phyloP scores from a whole-genome alignment of 495 filamentous ascomycete species.

The Neurospora sp. region DNA sequence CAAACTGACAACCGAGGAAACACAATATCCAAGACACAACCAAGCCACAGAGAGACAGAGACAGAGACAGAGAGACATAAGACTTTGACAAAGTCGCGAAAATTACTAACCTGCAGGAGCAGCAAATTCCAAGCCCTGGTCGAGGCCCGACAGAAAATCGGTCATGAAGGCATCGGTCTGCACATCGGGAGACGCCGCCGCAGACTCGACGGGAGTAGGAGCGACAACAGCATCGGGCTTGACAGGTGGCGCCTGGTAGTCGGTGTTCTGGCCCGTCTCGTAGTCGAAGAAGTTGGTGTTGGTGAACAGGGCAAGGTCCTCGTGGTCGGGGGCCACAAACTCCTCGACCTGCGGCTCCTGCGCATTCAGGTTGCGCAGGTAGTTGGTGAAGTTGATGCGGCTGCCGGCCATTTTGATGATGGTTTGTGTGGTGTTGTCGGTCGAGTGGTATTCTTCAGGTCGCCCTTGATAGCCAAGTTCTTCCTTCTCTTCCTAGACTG shows the following conservation, averaged over 20 bases:
- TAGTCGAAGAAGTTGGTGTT: constrained; percentile 93
- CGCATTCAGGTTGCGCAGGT: constrained; percentile 78
- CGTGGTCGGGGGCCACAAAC: constrained; percentile 48
- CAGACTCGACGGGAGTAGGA: constrained; percentile 5
- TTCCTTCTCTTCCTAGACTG: neutral
- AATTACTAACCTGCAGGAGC: neutral
- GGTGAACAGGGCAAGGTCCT: constrained; percentile 81
- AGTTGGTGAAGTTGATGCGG: constrained; percentile 70
- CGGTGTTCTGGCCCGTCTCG: constrained; percentile 41
- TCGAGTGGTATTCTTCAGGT: neutral
- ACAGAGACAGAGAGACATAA: neutral
- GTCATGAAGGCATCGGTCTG: constrained; percentile 25
- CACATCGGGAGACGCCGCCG: constrained; percentile 22
- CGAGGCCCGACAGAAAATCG: constrained; percentile 29
- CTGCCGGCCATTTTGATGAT: neutral
- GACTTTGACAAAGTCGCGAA: constrained; percentile 3
- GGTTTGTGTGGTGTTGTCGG: neutral
- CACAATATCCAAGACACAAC: neutral
- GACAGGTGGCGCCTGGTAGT: constrained; percentile 27
- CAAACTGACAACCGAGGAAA: neutral
- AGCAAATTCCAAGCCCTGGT: constrained; percentile 1
- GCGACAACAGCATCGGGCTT: constrained; percentile 25
- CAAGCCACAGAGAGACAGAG: neutral
- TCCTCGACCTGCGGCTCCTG: constrained; percentile 57
- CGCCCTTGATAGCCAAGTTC: neutral